Conservation (phyloP, 495 filamentous ascomycete genomes). For the Penicillium manginii region DNA sequence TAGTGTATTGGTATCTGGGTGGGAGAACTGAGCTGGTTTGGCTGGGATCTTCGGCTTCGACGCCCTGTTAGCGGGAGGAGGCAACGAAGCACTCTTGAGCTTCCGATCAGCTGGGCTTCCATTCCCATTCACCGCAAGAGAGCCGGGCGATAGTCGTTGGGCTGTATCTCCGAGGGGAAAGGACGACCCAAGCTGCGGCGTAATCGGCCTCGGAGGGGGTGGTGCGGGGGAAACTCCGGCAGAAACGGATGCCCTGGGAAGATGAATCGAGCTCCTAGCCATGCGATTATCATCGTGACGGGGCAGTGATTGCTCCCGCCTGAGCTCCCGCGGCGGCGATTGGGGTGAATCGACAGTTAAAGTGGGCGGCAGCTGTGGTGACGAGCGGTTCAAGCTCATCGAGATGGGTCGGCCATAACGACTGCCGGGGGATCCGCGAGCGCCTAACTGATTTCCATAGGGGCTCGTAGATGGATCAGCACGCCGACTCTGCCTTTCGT, state of each 20-base stretch:
- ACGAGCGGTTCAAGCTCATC: constrained; percentile 56
- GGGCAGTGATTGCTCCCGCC: constrained; percentile 12
- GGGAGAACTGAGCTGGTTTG: constrained; percentile 45
- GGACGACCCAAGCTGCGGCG: constrained; percentile 51
- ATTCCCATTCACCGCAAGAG: constrained; percentile 28
- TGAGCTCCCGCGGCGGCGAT: constrained; percentile 63
- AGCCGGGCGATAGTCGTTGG: constrained; percentile 52
- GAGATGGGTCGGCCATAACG: constrained; percentile 49
- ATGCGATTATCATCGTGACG: constrained; percentile 29
- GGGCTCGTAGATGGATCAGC: constrained; percentile 25
- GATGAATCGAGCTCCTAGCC: constrained; percentile 32
- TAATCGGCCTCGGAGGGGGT: constrained; percentile 48
- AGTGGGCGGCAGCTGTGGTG: constrained; percentile 66
- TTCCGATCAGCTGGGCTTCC: constrained; percentile 36
- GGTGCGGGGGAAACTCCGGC: constrained; percentile 46
- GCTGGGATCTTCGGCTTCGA: constrained; percentile 76
- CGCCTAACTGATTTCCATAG: constrained; percentile 27
- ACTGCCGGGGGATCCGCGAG: constrained; percentile 33
- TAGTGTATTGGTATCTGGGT: constrained; percentile 33
- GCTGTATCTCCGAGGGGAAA: constrained; percentile 57
- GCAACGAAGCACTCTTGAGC: constrained; percentile 48
- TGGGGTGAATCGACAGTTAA: constrained; percentile 74
- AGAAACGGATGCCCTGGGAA: constrained; percentile 34
- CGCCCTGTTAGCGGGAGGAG: constrained; percentile 78
- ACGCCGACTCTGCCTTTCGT: constrained; percentile 32